Evolutionary conservation across 108 stramenopile genomes (phyloP), one percentile per base, ranked within the genome.

Genomic region (Parmales sp.): DNA sequence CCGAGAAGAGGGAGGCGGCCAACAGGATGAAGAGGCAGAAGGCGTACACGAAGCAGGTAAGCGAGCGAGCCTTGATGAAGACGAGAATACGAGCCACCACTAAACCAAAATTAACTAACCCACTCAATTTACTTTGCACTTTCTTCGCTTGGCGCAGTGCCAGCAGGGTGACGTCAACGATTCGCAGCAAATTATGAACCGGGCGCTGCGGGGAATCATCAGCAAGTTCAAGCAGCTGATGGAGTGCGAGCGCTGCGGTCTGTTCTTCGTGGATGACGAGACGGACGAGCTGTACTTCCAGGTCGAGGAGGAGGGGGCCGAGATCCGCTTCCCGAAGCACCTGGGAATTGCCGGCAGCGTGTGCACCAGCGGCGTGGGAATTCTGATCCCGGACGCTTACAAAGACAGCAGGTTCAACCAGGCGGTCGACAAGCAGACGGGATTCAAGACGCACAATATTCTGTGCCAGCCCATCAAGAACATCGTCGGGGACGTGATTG

Each of bases 381-480:
- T 83, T 19, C 79, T 82, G 67, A 78, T 83, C 37, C 51, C 65
- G n/a, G 77, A 86, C 67, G 85, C 82, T 1, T 83, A 86, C 63
- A 63, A 82, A 38, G 82, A 83, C 64, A 37, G 60, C n/a, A 49
- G 78, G 4, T 90, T 90, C 72, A 76, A 87, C 64, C 65, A 38
- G 50, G 65, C 67, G 0, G 74, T 87, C 28, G 89, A 88, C 69
- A 66, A 70, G n/a, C 38, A 64, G 67, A 85, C 89, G 36, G 85
- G 85, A 11, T 90, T 82, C 66, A 51, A 46, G n/a, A 90, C 89
- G 11, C 73, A 69, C 51, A 74, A 72, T 63, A 63, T 86, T 9
- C 29, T 90, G 44, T 83, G 67, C 9, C 65, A 78, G 8, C 89
- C 89, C 7, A 65, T 90, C 20, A 73, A 65, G 38, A 64, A 77